Percentiles rank a stretch among this genome's conserved stretches.
Conservation (phyloP, 2,329 filamentous ascomycete genomes). For the Penicillium sumatraense region DNA sequence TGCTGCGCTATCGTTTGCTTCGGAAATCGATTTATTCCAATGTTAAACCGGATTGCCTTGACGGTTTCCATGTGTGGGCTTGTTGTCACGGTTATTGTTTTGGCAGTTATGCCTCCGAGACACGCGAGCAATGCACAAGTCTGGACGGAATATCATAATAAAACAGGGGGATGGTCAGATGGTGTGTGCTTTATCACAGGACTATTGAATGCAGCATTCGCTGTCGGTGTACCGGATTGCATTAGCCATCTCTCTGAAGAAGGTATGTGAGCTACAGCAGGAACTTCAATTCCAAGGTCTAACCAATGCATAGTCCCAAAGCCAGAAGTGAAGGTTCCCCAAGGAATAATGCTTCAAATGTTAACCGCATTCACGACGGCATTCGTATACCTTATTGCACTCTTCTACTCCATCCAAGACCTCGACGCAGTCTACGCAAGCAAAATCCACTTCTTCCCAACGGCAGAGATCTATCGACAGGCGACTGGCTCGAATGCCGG, state of each 20-base stretch:
- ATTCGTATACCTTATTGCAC: slow-evolving; percentile 55
- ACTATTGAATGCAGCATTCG: slow-evolving; percentile 68
- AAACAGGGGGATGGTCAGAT: slow-evolving; percentile 37
- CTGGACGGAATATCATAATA: slow-evolving; percentile 35
- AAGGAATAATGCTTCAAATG: slow-evolving; percentile 52
- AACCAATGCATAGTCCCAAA: slow-evolving; percentile 27
- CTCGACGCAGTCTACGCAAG: slow-evolving; percentile 60
- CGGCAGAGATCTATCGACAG: slow-evolving; percentile 69
- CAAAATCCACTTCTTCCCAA: slow-evolving; percentile 56
- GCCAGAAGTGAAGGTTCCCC: slow-evolving; percentile 45
- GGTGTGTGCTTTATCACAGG: slow-evolving; percentile 58
- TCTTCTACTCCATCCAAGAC: slow-evolving; percentile 38
- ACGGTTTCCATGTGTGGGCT: slow-evolving; percentile 57
- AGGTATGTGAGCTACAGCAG: slow-evolving; percentile 17
- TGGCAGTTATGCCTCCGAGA: slow-evolving; percentile 52
- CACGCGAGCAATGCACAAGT: slow-evolving; percentile 32
- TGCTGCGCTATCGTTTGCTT: slow-evolving; percentile 57
- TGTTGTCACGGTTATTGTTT: slow-evolving; percentile 54
- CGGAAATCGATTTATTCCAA: slow-evolving; percentile 53
- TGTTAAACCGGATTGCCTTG: slow-evolving; percentile 58
- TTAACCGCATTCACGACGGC: slow-evolving; percentile 47
- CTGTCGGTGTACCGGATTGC: slow-evolving; percentile 67
- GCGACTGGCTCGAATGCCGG: slow-evolving; percentile 58
- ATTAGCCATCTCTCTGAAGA: slow-evolving; percentile 67
- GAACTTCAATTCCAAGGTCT: slow-evolving; percentile 47